Evolutionary conservation across 139 green algal species (phyloP), one percentile per base, ranked within the genome.

Genomic region (Gonium pectorale): DNA sequence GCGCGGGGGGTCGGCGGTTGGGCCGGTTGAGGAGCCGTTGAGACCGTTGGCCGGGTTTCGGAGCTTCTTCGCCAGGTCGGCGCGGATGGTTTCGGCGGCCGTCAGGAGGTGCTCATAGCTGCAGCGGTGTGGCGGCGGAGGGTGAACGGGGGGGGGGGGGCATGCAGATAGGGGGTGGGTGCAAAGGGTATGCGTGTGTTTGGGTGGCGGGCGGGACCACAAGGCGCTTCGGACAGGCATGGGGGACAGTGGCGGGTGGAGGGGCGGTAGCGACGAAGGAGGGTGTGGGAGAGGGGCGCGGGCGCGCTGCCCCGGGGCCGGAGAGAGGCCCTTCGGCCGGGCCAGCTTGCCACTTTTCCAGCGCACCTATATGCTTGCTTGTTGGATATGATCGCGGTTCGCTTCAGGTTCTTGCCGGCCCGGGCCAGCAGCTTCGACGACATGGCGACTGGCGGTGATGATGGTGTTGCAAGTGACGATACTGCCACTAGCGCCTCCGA

Each of bases 21-120:
- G 31, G 75, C n/a, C 40, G 29, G 54, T 56, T 56, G 4, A 11
- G 1, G 5, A 24, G n/a, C 44, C 24, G 43, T 8, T 1, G 29
- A n/a, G n/a, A n/a, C n/a, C 19, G 0, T 7, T 1, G 24, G 44
- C 26, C 40, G 68, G 40, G 41, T 62, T 62, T 77, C 68, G 68
- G 68, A 73, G 59, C 38, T 78, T 64, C 33, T 80, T 63, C 4
- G 49, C 29, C 2, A 88, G 70, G 24, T 63, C 41, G n/a, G 52
- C 13, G 52, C 51, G 56, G 37, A 88, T 74, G 5, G 40, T 15
- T 21, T 81, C 68, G 4, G 75, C 67, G 3, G 75, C 40, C 4
- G 43, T 73, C 37, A 88, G 41, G 2, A 88, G 13, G 24, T 54
- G n/a, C 3, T 88, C 84, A 54, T 88, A 88, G 27, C 84, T 88